These are phyloP conservation scores for Triangularia verruculosa DNA, from an alignment of 2,329 filamentous ascomycete genomes.

Conservation along the genomic window DNA sequence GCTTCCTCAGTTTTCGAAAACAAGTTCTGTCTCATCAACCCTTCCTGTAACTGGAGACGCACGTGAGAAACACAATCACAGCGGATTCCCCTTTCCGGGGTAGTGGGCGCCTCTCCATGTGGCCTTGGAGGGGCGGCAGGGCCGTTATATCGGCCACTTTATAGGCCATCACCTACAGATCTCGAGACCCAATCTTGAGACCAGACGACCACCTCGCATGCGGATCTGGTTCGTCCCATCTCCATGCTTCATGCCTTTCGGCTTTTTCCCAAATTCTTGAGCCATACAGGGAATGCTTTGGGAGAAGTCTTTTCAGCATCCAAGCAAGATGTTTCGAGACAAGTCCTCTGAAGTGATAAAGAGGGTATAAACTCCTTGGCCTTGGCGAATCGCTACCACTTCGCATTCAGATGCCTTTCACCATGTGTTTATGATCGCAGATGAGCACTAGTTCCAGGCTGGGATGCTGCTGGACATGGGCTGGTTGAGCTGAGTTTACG, in stretches of 20 bases:
- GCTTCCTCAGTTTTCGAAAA: not conserved
- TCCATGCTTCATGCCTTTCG: not conserved
- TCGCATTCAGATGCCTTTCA: too few relatives aligned
- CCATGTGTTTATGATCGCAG: too few relatives aligned
- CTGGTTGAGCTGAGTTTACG: too few relatives aligned
- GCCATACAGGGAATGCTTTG: not conserved
- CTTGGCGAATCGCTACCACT: too few relatives aligned
- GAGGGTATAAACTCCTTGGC: too few relatives aligned
- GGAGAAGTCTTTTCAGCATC: not conserved
- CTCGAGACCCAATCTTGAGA: slow-evolving; percentile 1
- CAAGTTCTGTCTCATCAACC: not conserved
- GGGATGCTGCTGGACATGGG: too few relatives aligned
- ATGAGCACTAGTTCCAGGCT: too few relatives aligned
- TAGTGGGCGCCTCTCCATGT: not conserved
- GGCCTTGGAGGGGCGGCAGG: not conserved
- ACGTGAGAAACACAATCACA: not conserved
- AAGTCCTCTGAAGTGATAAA: too few relatives aligned
- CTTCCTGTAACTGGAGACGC: not conserved
- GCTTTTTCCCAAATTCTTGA: not conserved
- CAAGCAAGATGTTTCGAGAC: too few relatives aligned
- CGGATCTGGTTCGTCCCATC: not conserved
- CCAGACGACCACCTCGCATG: not conserved
- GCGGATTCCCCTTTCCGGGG: not conserved
- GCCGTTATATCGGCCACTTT: not conserved
- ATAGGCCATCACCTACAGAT: not conserved